A percentile compares a stretch with the other conserved stretches of the same genome.
Evolutionary conservation across 805 yeast genomes (phyloP).

Genomic region (Danielia reshetovae): DNA sequence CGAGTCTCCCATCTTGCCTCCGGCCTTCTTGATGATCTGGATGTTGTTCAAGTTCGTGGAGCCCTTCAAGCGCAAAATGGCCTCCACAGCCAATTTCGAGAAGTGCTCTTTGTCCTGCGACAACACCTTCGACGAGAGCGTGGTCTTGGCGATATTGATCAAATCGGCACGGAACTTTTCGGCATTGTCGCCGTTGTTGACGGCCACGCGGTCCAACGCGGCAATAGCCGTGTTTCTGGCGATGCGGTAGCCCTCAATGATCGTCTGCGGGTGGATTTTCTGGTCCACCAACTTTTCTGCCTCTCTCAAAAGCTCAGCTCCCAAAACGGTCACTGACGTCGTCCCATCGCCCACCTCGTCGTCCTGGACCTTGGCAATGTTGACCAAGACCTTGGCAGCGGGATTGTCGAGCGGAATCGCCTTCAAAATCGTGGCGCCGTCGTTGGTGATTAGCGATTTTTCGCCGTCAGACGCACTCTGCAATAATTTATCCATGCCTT

Average conservation of each 20-base stretch:
- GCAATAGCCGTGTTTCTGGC: constrained; percentile 81
- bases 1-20: constrained; percentile 89
- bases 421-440: constrained; percentile 95
- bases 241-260: constrained; percentile 90
- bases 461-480: constrained; percentile 78
- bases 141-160: constrained; percentile 85
- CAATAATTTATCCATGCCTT: constrained; percentile 95
- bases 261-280: constrained; percentile 96
- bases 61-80: constrained; percentile 82
- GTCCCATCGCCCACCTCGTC: constrained; percentile 99
- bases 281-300: constrained; percentile 90
- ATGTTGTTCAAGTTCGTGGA: constrained; percentile 87
- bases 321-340: constrained; percentile 87
- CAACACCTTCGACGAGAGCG: constrained; percentile 87
- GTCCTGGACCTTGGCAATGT: constrained; percentile 93
- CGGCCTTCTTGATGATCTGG: constrained; percentile 88
- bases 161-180: constrained; percentile 71
- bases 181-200: constrained; percentile 60
- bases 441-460: constrained; percentile 82
- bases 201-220: constrained; percentile 74
- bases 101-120: constrained; percentile 93
- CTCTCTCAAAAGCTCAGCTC: constrained; percentile 89
- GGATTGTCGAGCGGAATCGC: constrained; percentile 95
- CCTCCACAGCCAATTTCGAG: constrained; percentile 89
- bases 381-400: constrained; percentile 93